phyloP scores from a whole-genome alignment of 331 rosid genomes.

The Telfairia occidentalis region DNA sequence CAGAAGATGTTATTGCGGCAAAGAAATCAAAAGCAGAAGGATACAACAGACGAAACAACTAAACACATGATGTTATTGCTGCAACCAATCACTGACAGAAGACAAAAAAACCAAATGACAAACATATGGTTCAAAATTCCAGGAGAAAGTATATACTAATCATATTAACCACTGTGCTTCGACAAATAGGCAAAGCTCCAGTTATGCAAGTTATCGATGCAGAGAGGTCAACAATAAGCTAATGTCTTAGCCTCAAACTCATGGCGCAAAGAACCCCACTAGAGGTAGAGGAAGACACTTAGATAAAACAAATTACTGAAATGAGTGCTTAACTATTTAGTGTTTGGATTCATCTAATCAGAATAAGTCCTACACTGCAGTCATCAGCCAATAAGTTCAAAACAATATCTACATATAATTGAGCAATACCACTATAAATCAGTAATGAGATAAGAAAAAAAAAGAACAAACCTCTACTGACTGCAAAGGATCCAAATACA shows the following conservation, averaged over 20 bases:
- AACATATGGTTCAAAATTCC: neutral
- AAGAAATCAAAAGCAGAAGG: neutral
- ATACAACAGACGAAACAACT: neutral
- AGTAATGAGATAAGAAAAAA: neutral
- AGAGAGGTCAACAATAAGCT: neutral
- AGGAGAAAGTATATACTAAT: neutral
- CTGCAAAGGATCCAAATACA: conserved; percentile 47
- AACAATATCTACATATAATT: neutral
- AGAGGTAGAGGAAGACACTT: neutral
- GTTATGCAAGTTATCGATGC: neutral
- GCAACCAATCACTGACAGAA: neutral
- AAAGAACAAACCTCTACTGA: conserved; percentile 54
- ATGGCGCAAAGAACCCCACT: neutral
- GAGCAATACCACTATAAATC: neutral
- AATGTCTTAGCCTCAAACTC: neutral
- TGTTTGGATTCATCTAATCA: neutral
- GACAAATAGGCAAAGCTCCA: neutral
- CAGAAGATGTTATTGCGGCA: neutral
- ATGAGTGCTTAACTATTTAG: neutral
- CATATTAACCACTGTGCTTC: neutral
- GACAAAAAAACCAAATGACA: neutral
- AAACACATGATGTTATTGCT: neutral
- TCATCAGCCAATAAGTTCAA: conserved; percentile 5
- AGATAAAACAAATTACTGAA: neutral
- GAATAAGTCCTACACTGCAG: neutral